Base-by-base conservation (phyloP, 108 stramenopile species). In the Pseudonitzschia delicatissima region DNA sequence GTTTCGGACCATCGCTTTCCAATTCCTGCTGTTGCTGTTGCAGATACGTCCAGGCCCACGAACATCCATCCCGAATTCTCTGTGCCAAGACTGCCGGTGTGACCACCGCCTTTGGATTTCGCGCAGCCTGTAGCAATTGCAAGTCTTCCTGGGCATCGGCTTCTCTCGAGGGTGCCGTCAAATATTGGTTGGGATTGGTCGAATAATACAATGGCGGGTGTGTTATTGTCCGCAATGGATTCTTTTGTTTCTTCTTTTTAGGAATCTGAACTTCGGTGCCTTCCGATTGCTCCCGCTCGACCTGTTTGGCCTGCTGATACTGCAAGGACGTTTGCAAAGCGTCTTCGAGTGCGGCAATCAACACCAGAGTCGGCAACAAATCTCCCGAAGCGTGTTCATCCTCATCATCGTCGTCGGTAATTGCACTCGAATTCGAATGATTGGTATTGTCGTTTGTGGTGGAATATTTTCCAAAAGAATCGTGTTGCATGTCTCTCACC, bases 341-440 rank as follows among this genome's bases (percentile, higher is more conserved):
- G 58, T 72, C 77, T 65, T 78, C 77, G 33, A 78, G 32, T 15
- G 67, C 71, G 0, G 77, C 77, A 15, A 68, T 48, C 15, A 78
- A 0, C 0, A 72, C 25, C n/a, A 78, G 53, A 5, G 66, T 67
- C 1, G 76, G 37, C 15, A 76, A 11, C 18, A 68, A 15, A 20
- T 63, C 39, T 44, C 53, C 57, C 0, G 3, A 5, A n/a, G n/a
- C n/a, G n/a, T n/a, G n/a, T n/a, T n/a, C n/a, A n/a, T n/a, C n/a
- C n/a, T n/a, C n/a, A n/a, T n/a, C n/a, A n/a, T n/a, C n/a, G n/a
- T n/a, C n/a, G n/a, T n/a, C n/a, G n/a, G n/a, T n/a, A n/a, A n/a
- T n/a, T n/a, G n/a, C n/a, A n/a, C n/a, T n/a, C n/a, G n/a, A n/a
- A n/a, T n/a, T n/a, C n/a, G n/a, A n/a, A n/a, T n/a, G n/a, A n/a